Percentiles rank a stretch among this genome's conserved stretches.
Conservation (phyloP, 1,284 basidiomycete species). For the Cronartium quercuum region DNA sequence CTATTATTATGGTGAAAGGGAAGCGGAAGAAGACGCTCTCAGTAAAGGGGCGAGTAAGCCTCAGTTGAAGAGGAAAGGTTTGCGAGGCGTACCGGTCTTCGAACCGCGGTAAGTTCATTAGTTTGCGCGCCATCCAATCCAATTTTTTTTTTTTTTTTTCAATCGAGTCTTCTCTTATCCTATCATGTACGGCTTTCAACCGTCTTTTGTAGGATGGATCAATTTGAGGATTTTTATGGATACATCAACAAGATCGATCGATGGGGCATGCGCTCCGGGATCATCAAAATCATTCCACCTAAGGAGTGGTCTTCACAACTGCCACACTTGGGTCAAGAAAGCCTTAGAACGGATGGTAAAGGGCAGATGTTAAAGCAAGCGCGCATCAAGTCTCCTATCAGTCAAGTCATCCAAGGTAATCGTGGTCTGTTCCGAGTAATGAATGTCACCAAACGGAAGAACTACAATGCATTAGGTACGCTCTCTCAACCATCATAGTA, state of each 20-base stretch:
- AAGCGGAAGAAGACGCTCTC: conserved; percentile 21
- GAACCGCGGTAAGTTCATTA: conserved; percentile 21
- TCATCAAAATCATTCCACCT: conserved; percentile 88
- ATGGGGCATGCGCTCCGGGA: conserved; percentile 81
- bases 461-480: conserved; percentile 47
- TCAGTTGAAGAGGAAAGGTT: conserved; percentile 17
- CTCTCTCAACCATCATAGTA: not conserved
- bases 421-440: conserved; percentile 81
- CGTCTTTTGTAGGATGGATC: conserved; percentile 18
- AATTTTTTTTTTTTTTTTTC: not conserved
- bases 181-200: not conserved
- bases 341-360: conserved; percentile 51
- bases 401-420: conserved; percentile 80
- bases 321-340: conserved; percentile 61
- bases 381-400: conserved; percentile 74
- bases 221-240: conserved; percentile 65
- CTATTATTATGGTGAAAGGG: conserved; percentile 36
- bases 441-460: conserved; percentile 79
- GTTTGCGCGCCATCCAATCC: too few relatives aligned
- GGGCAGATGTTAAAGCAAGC: conserved; percentile 53
- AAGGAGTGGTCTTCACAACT: conserved; percentile 77
- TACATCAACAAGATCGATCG: conserved; percentile 77
- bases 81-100: conserved; percentile 36
- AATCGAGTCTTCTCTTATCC: not conserved
- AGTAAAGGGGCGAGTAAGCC: conserved; percentile 18